Conservation (phyloP, 75 land plant genomes). For the Ceratopteris richardii region DNA sequence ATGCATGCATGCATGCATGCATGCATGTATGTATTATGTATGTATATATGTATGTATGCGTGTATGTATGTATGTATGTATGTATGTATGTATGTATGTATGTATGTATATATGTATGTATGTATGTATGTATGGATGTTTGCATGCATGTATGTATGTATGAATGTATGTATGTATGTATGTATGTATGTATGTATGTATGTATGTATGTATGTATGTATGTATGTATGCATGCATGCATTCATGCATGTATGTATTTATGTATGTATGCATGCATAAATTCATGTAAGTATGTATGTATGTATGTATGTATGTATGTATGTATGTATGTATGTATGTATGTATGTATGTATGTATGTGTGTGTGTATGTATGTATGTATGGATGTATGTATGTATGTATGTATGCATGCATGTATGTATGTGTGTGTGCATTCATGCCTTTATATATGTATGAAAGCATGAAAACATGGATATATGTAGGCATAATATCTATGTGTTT, state of each 20-base stretch:
- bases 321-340: background rate
- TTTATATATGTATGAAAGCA: too few species aligned
- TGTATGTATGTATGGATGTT: too few species aligned
- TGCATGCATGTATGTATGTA: background rate
- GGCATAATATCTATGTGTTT: too few species aligned
- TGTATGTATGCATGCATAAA: too few species aligned
- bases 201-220: background rate
- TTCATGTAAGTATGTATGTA: background rate
- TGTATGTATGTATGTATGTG: background rate
- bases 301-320: background rate
- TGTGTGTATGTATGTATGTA: too few species aligned
- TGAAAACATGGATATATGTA: too few species aligned
- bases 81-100: background rate
- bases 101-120: background rate
- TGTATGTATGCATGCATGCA: background rate
- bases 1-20: background rate
- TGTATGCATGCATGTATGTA: slow-evolving; percentile 1
- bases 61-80: background rate
- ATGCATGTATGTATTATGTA: too few species aligned
- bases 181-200: background rate
- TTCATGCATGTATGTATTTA: too few species aligned
- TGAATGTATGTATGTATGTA: background rate
- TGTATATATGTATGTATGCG: background rate
- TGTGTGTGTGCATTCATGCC: background rate
- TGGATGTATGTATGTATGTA: background rate